Evolutionary conservation across 2,329 filamentous ascomycete genomes (phyloP), one percentile per base, ranked within the genome.

Genomic region (Penicillium nordicum): DNA sequence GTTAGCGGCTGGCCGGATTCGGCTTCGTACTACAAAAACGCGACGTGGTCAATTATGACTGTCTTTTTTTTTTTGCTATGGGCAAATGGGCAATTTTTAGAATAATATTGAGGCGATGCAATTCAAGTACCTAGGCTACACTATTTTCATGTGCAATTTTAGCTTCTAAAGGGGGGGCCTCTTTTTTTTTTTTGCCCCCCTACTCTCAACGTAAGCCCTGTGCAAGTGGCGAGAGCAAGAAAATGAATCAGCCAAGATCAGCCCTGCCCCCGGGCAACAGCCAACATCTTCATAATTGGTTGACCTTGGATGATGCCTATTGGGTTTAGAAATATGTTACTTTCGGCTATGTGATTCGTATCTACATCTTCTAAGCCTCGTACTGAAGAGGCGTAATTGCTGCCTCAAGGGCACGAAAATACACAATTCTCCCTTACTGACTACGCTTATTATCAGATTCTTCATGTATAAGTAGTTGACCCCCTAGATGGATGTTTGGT

Each of bases 51-150:
- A 47, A 48, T 58, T 53, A 53, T 29, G 32, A 34, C 30, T 25
- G 29, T 23, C 41, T 25, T 25, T 32, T 25, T 25, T 32, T 32
- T 21, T 21, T 34, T 34, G 23, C 9, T 8, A 30, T 6, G 23
- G 30, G 14, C 7, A 36, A 18, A 18, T 18, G 18, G 18, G 18
- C 18, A 18, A 27, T 10, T 48, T 45, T 44, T 25, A 45, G 23
- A 34, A 32, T 7, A 16, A 34, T 11, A 23, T 50, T 43, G 37
- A 51, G 55, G 47, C 36, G 29, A 50, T 34, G 55, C 21, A 46
- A 34, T n/a, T n/a, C 4, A n/a, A 27, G 16, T 37, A 12, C 11
- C 18, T 51, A 69, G 69, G 69, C 69, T 71, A 53, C 68, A 66
- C 59, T 50, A 47, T 61, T 63, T 56, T 59, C 23, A 47, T 50